Evolutionary conservation across 768 basidiomycete genomes (phyloP).

Genomic region (Termitomyces sp.): DNA sequence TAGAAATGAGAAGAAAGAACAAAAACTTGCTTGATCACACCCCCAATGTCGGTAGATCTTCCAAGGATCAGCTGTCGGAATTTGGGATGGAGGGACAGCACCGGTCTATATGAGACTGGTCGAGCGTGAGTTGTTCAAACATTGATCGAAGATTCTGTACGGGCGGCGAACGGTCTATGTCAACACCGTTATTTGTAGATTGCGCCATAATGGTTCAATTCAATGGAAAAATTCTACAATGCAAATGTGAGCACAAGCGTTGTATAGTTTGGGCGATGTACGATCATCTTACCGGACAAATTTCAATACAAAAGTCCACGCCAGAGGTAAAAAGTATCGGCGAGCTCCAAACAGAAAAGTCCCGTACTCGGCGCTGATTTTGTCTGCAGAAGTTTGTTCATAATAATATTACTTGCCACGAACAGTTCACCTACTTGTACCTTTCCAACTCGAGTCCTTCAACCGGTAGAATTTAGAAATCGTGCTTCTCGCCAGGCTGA

Average conservation of each 20-base stretch:
- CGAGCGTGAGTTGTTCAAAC: constrained; percentile 60
- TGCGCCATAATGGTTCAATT: not conserved
- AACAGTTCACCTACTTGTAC: not conserved
- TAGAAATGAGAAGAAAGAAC: too few species aligned
- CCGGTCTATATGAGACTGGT: too few species aligned
- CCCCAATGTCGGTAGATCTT: too few species aligned
- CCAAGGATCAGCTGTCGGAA: too few species aligned
- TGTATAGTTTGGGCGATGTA: not conserved
- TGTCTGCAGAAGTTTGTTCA: too few species aligned
- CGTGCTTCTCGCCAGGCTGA: not conserved
- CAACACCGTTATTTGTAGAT: constrained; percentile 27
- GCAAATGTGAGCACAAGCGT: not conserved
- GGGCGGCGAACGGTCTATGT: constrained; percentile 51
- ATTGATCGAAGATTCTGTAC: constrained; percentile 65
- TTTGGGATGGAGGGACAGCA: too few species aligned
- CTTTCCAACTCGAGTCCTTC: not conserved
- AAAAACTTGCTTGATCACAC: too few species aligned
- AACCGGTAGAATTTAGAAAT: not conserved
- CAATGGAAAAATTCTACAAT: not conserved
- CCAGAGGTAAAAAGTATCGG: not conserved
- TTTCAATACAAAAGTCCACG: not conserved
- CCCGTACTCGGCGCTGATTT: not conserved
- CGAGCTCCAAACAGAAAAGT: not conserved
- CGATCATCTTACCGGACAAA: not conserved
- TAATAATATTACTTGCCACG: too few species aligned